Percentiles rank a stretch among this genome's conserved stretches.
These are phyloP conservation scores for Thraustotheca clavata DNA, from an alignment of 352 stramenopile genomes.

Conservation along the genomic window DNA sequence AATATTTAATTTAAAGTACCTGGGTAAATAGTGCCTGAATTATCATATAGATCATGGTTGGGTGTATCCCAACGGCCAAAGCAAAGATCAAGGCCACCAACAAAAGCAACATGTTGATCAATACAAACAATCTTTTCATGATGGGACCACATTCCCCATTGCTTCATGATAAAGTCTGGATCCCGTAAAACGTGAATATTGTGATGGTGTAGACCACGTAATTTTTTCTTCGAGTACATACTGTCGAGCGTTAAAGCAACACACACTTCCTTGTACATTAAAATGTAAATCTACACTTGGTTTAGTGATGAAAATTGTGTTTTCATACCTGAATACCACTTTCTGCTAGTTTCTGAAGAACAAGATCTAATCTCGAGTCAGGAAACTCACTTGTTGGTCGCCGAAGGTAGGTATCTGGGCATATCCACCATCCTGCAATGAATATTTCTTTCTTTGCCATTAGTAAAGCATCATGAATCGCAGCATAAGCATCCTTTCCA, in stretches of 20 bases:
- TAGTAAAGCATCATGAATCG: slow-evolving; percentile 60
- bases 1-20: background rate
- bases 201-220: slow-evolving; percentile 45
- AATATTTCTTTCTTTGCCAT: slow-evolving; percentile 81
- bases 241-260: slow-evolving; percentile 79
- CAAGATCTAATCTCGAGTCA: slow-evolving; percentile 53
- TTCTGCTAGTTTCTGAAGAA: slow-evolving; percentile 60
- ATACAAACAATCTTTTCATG: slow-evolving; percentile 91
- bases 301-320: background rate
- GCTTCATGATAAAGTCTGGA: slow-evolving; percentile 82
- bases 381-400: slow-evolving; percentile 50
- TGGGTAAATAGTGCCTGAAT: slow-evolving; percentile 44
- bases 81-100: slow-evolving; percentile 85
- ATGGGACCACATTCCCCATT: slow-evolving; percentile 83
- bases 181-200: slow-evolving; percentile 86
- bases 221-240: slow-evolving; percentile 63
- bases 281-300: slow-evolving; percentile 62
- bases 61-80: slow-evolving; percentile 83
- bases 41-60: slow-evolving; percentile 59
- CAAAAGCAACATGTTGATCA: slow-evolving; percentile 83
- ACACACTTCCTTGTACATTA: slow-evolving; percentile 89
- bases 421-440: slow-evolving; percentile 87
- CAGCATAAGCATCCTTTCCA: slow-evolving; percentile 57
- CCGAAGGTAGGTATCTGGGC: slow-evolving; percentile 70
- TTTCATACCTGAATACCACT: slow-evolving; percentile 51